Evolutionary conservation across 2,329 filamentous ascomycete genomes (phyloP).

Genomic region (Pezicula rhizophila): DNA sequence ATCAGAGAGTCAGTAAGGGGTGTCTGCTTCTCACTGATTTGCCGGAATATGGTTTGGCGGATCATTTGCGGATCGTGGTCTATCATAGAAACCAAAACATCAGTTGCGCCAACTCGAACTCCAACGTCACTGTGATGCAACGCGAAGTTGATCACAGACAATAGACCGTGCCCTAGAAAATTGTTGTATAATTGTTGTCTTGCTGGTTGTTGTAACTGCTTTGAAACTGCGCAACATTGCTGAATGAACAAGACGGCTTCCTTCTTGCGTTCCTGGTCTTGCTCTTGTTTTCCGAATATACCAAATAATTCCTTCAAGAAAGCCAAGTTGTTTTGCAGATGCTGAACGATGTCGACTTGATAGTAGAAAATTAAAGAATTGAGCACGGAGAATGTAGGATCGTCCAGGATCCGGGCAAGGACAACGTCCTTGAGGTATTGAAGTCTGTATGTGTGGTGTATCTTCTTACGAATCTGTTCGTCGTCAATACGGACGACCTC

Average conservation of each 20-base stretch:
- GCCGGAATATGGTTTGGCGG: conserved; percentile 84
- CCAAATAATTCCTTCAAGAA: conserved; percentile 84
- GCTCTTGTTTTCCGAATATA: conserved; percentile 66
- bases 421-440: conserved; percentile 99
- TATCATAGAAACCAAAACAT: conserved; percentile 88
- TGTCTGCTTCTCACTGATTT: conserved; percentile 78
- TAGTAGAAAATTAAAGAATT: conserved; percentile 99
- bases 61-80: conserved; percentile 96
- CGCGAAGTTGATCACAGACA: conserved; percentile 87
- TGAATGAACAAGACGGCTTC: conserved; percentile 95
- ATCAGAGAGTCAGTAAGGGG: conserved; percentile 89
- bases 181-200: conserved; percentile 82
- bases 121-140: conserved; percentile 77
- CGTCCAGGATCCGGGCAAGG: conserved; percentile 88
- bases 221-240: conserved; percentile 89
- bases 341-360: conserved; percentile 94
- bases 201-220: conserved; percentile 81
- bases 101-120: conserved; percentile 85
- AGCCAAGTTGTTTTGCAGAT: conserved; percentile 73
- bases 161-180: conserved; percentile 80
- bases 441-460: conserved; percentile 90
- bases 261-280: conserved; percentile 71
- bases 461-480: conserved; percentile 74
- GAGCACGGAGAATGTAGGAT: conserved; percentile 94
- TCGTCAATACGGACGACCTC: conserved; percentile 94